These are phyloP conservation scores for Salix purpurea DNA, from an alignment of 345 rosid genomes.

Conservation along the genomic window DNA sequence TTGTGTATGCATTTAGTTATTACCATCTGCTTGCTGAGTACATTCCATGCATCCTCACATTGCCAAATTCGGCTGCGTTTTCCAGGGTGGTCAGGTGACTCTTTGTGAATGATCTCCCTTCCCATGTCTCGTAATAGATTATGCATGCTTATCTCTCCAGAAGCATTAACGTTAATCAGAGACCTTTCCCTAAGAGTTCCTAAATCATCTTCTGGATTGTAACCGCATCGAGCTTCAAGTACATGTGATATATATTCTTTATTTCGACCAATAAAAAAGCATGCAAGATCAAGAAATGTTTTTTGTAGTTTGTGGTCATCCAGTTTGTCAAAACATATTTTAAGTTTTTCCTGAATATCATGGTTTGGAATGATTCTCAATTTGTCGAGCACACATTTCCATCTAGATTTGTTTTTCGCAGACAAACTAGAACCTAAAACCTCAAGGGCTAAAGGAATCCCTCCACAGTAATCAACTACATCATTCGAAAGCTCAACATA, in stretches of 20 bases:
- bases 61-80: too few relatives aligned
- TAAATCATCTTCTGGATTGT: background rate
- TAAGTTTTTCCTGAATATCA: background rate
- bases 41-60: too few relatives aligned
- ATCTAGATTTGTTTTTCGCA: background rate
- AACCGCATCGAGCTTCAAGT: background rate
- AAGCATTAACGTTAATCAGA: too few relatives aligned
- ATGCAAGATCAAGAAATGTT: background rate
- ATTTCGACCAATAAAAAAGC: background rate
- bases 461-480: background rate
- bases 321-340: background rate
- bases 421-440: constrained; percentile 8
- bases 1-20: too few relatives aligned
- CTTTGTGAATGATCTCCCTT: too few relatives aligned
- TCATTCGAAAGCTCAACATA: background rate
- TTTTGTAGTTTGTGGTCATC: background rate
- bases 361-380: background rate
- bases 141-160: too few relatives aligned
- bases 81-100: too few relatives aligned
- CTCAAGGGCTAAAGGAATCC: constrained; percentile 13
- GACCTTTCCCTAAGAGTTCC: background rate
- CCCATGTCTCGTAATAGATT: too few relatives aligned
- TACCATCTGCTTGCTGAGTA: too few relatives aligned
- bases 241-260: background rate
- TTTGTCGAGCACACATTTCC: background rate